These are phyloP conservation scores for Isoetes engelmannii DNA, from an alignment of 83 land plant species.

Conservation along the genomic window DNA sequence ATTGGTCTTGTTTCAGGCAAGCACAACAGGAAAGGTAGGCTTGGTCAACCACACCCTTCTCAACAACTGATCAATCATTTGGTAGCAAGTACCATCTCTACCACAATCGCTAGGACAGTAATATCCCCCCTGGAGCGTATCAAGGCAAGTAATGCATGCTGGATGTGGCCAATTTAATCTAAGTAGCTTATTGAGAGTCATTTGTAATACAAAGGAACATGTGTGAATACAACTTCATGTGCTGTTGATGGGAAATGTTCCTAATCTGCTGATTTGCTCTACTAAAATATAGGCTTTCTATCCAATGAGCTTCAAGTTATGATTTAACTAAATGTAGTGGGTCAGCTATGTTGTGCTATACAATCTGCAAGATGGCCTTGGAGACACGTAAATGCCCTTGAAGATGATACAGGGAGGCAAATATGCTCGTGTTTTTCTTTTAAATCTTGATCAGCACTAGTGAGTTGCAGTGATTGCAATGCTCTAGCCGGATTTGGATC, in stretches of 20 bases:
- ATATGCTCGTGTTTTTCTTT: too few species aligned
- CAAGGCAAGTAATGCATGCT: conserved; percentile 5
- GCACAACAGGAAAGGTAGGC: background rate
- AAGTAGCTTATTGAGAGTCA: too few species aligned
- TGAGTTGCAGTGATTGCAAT: too few species aligned
- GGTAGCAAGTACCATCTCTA: background rate
- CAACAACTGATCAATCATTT: conserved; percentile 7
- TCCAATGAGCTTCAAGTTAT: too few species aligned
- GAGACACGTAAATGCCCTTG: too few species aligned
- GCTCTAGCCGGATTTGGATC: too few species aligned
- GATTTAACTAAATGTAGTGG: too few species aligned
- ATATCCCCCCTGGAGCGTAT: conserved; percentile 23
- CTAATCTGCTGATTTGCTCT: background rate
- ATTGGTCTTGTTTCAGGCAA: conserved; percentile 6
- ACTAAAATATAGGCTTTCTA: too few species aligned
- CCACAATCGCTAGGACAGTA: conserved; percentile 14
- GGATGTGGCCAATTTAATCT: background rate
- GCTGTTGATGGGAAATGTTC: background rate
- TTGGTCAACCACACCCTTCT: background rate
- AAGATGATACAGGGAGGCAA: too few species aligned
- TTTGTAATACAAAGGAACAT: background rate
- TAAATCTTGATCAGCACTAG: too few species aligned
- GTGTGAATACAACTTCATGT: background rate
- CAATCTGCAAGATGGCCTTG: too few species aligned
- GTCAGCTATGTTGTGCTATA: too few species aligned